Evolutionary conservation across 805 yeast genomes (phyloP).

Genomic region (Lipomyces sp.): DNA sequence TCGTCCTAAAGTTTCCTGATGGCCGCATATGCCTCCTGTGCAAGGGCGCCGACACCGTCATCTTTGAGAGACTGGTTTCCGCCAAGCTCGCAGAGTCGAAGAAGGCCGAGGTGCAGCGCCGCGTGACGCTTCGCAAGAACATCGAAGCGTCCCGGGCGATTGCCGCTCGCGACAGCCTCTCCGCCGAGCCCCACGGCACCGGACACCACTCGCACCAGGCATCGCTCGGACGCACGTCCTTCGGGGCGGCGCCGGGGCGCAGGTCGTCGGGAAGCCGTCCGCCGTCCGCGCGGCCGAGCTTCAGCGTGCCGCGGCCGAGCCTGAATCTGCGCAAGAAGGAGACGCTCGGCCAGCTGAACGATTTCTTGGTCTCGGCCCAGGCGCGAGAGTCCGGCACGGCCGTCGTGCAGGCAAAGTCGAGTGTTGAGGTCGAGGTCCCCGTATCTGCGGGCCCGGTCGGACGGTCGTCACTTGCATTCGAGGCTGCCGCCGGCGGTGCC

Average conservation of each 20-base stretch:
- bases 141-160: conserved; percentile 70
- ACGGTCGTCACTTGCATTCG: conserved; percentile 4
- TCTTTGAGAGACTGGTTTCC: conserved; percentile 66
- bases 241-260: neutral
- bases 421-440: conserved; percentile 19
- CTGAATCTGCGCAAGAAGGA: conserved; percentile 32
- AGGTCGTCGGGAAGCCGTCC: neutral
- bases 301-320: conserved; percentile 29
- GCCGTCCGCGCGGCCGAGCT: conserved; percentile 39
- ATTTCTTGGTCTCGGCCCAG: conserved; percentile 31
- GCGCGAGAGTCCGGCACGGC: conserved; percentile 32
- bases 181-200: conserved; percentile 28
- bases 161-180: conserved; percentile 50
- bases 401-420: conserved; percentile 7
- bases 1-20: conserved; percentile 74
- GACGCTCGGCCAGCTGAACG: conserved; percentile 33
- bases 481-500: conserved; percentile 3
- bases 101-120: conserved; percentile 57
- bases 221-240: too few relatives aligned
- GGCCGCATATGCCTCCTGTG: conserved; percentile 71
- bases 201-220: neutral
- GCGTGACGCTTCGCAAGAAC: conserved; percentile 60
- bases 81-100: conserved; percentile 59
- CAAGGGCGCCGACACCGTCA: conserved; percentile 94
- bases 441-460: conserved; percentile 6